A percentile compares a stretch with the other conserved stretches of the same genome.
Conservation (phyloP, 2,329 filamentous ascomycete species). For the Botrytis deweyae region DNA sequence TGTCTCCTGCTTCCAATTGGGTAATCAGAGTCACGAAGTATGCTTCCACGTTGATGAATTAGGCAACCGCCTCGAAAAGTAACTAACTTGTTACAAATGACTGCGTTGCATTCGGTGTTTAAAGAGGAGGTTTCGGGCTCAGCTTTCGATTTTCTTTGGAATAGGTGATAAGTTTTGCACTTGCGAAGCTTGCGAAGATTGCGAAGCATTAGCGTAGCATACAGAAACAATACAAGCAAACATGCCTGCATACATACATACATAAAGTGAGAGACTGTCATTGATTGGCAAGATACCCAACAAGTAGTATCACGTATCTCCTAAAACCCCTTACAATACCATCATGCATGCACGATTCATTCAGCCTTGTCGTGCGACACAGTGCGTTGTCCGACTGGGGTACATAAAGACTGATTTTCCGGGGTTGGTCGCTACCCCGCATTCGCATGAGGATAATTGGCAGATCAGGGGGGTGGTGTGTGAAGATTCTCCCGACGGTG, state of each 20-base stretch:
- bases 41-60: neutral
- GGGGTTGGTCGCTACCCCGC: slow-evolving; percentile 10
- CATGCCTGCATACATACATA: neutral
- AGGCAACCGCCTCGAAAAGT: slow-evolving; percentile 1
- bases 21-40: slow-evolving; percentile 13
- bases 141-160: neutral
- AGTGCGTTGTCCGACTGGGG: slow-evolving; percentile 4
- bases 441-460: neutral
- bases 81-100: neutral
- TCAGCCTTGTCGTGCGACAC: slow-evolving; percentile 1
- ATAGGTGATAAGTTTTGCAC: neutral
- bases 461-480: neutral
- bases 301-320: neutral
- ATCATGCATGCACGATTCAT: neutral
- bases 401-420: neutral
- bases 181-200: neutral
- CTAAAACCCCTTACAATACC: neutral
- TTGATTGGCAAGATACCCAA: neutral
- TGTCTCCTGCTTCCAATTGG: neutral
- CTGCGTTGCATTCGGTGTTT: slow-evolving; percentile 12
- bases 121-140: neutral
- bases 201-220: neutral
- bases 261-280: neutral
- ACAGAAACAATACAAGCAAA: neutral
- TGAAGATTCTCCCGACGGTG: neutral